Base-by-base conservation (phyloP, 805 yeast species). In the Spathaspora arborariae region DNA sequence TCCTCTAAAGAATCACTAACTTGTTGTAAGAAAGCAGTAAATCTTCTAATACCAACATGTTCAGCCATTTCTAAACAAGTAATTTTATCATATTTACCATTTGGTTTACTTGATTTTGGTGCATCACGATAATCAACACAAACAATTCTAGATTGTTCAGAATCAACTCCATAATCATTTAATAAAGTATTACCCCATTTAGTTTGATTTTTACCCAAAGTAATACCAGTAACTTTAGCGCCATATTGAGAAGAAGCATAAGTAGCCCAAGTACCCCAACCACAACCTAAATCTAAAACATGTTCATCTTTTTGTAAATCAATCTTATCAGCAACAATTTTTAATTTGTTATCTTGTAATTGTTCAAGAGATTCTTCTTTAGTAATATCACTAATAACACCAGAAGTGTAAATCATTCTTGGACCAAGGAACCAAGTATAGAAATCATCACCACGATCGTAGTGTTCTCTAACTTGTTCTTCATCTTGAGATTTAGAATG, bases 361-460 rank as follows among this genome's bases (percentile, higher is more conserved):
- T 82, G 73, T 67, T 84, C 89, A 53, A 89, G 78, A 44, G 94
- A 59, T 74, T 89, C 96, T 62, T 81, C 87, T 39, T 64, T 68
- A 53, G 72, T 72, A 59, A 82, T 84, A 65, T 89, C 96, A 51
- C 80, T 64, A 59, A 90, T 82, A 45, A 87, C 72, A 62, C 97
- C 96, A 19, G 92, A 82, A 33, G 97, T 90, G 74, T 89, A 90
- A 64, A 90, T 78, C 96, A 89, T 89, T 69, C 96, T 82, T 52
- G 96, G 94, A 51, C 96, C 97, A 57, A 89, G 74, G 75, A 89
- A 89, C 95, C 95, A 89, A 46, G 90, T 72, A 79, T 90, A 90
- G 69, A 89, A 89, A 68, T 90, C 96, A 63, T 89, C 96, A 67
- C 97, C 96, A 58, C 97, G 86, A 74, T 90, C 97, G 67, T 89